These are phyloP conservation scores for Peziza echinospora DNA, from an alignment of 495 filamentous ascomycete genomes.

Conservation along the genomic window DNA sequence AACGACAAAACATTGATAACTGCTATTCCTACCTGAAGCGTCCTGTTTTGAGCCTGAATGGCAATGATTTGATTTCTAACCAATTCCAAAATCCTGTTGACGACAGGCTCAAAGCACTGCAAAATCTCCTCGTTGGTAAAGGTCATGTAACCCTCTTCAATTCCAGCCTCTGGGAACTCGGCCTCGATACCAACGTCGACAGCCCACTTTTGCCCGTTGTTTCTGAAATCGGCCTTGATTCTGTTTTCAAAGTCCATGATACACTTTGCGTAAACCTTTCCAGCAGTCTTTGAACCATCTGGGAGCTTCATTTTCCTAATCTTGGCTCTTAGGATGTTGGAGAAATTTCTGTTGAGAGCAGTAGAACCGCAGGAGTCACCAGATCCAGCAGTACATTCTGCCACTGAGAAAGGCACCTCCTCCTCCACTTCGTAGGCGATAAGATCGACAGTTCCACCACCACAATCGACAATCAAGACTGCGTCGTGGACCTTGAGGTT, in stretches of 20 bases:
- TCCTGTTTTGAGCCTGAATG: constrained; percentile 53
- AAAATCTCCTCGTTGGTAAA: constrained; percentile 67
- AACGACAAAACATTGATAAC: constrained; percentile 1
- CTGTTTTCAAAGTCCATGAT: constrained; percentile 74
- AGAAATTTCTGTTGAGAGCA: constrained; percentile 61
- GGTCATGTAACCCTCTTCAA: constrained; percentile 65
- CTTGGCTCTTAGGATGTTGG: constrained; percentile 58
- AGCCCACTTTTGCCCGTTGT: constrained; percentile 65
- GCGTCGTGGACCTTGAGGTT: constrained; percentile 59
- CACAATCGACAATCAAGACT: constrained; percentile 58
- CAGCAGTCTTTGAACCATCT: constrained; percentile 51
- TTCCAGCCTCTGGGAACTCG: constrained; percentile 57
- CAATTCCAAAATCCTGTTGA: constrained; percentile 54
- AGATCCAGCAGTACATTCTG: constrained; percentile 56
- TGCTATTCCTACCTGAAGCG: constrained; percentile 36
- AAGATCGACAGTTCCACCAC: constrained; percentile 60
- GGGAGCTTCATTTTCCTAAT: constrained; percentile 71
- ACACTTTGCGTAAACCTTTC: constrained; percentile 62
- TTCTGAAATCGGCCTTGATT: constrained; percentile 65
- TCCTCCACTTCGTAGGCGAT: constrained; percentile 68
- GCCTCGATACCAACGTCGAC: constrained; percentile 58
- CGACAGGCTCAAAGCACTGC: constrained; percentile 61
- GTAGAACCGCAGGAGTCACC: constrained; percentile 59
- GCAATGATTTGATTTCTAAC: constrained; percentile 66
- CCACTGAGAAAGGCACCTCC: constrained; percentile 53